Base-by-base conservation (phyloP, 805 yeast genomes). In the Geotrichum ghanense region DNA sequence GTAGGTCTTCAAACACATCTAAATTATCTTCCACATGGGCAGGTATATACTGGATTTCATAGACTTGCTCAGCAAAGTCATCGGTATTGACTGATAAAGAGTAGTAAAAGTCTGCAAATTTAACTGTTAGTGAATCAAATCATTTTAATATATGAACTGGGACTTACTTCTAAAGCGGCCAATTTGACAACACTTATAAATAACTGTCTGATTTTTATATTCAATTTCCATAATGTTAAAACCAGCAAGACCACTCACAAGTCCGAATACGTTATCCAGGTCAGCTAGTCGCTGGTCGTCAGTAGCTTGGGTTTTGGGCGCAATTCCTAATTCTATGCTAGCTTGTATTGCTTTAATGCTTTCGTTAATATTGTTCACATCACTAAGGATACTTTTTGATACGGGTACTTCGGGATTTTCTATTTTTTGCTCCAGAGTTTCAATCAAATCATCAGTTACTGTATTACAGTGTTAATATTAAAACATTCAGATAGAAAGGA, bases 361-460 rank as follows among this genome's bases (percentile, higher is more conserved):
- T 19, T 31, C 37, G 12, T 31, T 31, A 6, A 31, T 31, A 16
- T 6, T n/a, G 19, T 31, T 5, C 6, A 31, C 16, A n/a, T 31
- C 37, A n/a, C 19, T 4, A 6, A 31, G 12, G 5, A 31, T 31
- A 31, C 16, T 19, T n/a, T 12, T 9, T n/a, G 37, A n/a, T 6
- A 31, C 17, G 19, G 12, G 12, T 6, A 31, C 14, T 5, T 31
- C 37, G 10, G 5, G 5, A 31, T n/a, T 31, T 6, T 6, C 4
- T 4, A 31, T 6, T 12, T 31, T 16, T 6, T 31, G 37, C 14
- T 31, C 37, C 16, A 31, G 16, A 31, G 37, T 31, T 6, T 31
- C 37, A 31, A 31, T 31, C 37, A 31, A 31, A 31, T 31, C 37
- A 19, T 31, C 37, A 7, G 37, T 31, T 5, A 31, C 37, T 31